A percentile compares a stretch with the other conserved stretches of the same genome.
These are phyloP conservation scores for Rhizopogon sp. DNA, from an alignment of 768 basidiomycete genomes.

Conservation along the genomic window DNA sequence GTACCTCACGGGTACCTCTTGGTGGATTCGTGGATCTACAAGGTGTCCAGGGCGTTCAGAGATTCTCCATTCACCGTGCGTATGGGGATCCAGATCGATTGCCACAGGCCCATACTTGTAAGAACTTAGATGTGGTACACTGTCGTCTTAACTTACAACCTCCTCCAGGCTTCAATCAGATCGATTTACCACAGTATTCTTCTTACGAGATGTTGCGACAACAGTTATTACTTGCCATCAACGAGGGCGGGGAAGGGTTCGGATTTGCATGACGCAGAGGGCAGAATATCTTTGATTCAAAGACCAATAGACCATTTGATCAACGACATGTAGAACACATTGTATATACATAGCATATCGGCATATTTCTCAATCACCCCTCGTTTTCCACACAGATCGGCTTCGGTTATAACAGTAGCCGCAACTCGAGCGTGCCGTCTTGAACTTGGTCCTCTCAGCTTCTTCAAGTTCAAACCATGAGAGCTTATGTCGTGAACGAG, in stretches of 20 bases:
- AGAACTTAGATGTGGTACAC: conserved; percentile 21
- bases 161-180: conserved; percentile 81
- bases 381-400: background rate
- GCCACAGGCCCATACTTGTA: conserved; percentile 89
- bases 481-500: conserved; percentile 69
- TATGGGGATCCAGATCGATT: conserved; percentile 82
- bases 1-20: conserved; percentile 88
- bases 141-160: conserved; percentile 10
- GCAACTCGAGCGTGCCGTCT: background rate
- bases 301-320: conserved; percentile 9
- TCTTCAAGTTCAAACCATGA: conserved; percentile 45
- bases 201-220: conserved; percentile 96
- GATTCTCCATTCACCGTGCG: conserved; percentile 94
- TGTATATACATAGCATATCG: conserved; percentile 24
- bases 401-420: background rate
- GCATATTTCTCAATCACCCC: conserved; percentile 12
- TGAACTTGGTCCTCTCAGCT: background rate
- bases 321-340: conserved; percentile 25
- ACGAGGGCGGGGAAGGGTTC: conserved; percentile 95
- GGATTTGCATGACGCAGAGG: conserved; percentile 57
- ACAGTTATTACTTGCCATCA: conserved; percentile 86
- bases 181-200: conserved; percentile 90
- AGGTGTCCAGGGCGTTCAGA: conserved; percentile 89
- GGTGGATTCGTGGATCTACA: conserved; percentile 95
- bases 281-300: background rate